These are phyloP conservation scores for Venturia asperata DNA, from an alignment of 2,329 filamentous ascomycete genomes.

Conservation along the genomic window DNA sequence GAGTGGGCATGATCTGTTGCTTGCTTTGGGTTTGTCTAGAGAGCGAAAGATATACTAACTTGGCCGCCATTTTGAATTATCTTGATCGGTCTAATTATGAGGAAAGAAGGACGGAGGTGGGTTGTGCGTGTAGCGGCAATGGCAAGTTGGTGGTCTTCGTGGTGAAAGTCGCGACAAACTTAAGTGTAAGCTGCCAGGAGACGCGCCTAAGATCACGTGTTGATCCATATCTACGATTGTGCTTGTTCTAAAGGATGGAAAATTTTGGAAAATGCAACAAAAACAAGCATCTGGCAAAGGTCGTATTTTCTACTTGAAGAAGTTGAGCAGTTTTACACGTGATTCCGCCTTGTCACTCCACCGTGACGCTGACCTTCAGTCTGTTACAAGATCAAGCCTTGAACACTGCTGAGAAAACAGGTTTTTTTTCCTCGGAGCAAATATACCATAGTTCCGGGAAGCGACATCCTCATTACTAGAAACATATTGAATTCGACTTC, in stretches of 20 bases:
- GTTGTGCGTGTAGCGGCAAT: neutral
- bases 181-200: neutral
- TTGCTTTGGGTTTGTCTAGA: neutral
- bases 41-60: neutral
- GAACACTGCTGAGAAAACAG: no score
- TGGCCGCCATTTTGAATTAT: neutral
- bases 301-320: no score
- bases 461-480: no score
- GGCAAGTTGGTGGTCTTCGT: neutral
- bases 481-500: no score
- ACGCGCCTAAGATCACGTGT: neutral
- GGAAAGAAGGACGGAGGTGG: neutral
- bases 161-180: neutral
- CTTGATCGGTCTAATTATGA: neutral
- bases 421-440: no score
- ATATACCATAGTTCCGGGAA: no score
- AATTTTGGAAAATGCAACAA: no score
- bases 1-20: slow-evolving; percentile 1
- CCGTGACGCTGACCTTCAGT: no score
- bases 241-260: no score
- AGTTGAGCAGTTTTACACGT: neutral
- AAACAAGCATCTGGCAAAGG: no score
- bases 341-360: neutral
- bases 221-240: neutral
- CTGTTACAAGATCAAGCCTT: no score